Conservation (phyloP, 768 basidiomycete genomes). For the Flagelloscypha sp. region DNA sequence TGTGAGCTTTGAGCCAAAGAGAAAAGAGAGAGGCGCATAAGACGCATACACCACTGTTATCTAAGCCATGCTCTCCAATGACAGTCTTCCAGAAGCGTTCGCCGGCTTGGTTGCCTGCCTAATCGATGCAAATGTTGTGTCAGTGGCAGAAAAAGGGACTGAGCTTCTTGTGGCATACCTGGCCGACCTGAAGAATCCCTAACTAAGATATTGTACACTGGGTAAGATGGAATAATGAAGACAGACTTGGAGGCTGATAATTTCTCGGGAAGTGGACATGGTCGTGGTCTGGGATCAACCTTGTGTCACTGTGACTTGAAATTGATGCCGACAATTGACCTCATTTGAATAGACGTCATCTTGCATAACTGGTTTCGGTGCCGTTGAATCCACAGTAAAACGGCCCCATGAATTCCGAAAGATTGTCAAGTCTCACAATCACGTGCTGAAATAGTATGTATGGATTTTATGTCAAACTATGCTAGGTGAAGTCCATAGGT, state of each 20-base stretch:
- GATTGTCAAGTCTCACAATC: no score
- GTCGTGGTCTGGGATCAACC: no score
- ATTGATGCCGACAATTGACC: not conserved
- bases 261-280: conserved; percentile 63
- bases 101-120: conserved; percentile 75
- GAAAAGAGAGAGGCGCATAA: conserved; percentile 8
- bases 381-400: no score
- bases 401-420: no score
- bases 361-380: no score
- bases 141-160: conserved; percentile 7
- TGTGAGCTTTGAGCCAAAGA: not conserved
- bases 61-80: conserved; percentile 78
- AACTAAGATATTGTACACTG: conserved; percentile 2
- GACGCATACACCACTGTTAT: conserved; percentile 50
- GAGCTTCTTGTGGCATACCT: conserved; percentile 39
- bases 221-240: not conserved
- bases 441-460: no score
- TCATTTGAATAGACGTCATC: no score
- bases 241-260: conserved; percentile 70
- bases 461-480: no score
- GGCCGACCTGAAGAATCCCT: conserved; percentile 46
- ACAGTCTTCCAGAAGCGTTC: conserved; percentile 88
- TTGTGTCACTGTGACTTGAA: no score
- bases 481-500: no score
- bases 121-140: conserved; percentile 5